Evolutionary conservation across 352 stramenopile species (phyloP).

Genomic region (Pythium phragmitis): DNA sequence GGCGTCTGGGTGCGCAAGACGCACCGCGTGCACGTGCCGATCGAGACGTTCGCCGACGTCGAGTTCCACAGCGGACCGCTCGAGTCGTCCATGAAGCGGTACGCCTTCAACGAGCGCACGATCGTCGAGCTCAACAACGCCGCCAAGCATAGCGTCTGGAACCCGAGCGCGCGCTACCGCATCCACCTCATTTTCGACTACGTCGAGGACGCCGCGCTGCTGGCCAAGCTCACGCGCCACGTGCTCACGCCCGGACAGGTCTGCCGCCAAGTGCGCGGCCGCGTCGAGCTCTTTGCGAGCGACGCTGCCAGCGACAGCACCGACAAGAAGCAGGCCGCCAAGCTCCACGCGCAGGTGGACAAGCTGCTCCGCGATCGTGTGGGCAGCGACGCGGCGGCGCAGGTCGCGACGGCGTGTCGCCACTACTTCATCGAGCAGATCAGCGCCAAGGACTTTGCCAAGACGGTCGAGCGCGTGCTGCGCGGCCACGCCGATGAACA

Average conservation of each 20-base stretch:
- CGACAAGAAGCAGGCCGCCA: slow-evolving; percentile 24
- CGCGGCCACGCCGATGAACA: slow-evolving; percentile 13
- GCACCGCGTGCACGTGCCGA: slow-evolving; percentile 93
- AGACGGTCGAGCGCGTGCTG: slow-evolving; percentile 24
- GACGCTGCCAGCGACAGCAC: slow-evolving; percentile 28
- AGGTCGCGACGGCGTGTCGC: slow-evolving; percentile 37
- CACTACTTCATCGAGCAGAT: slow-evolving; percentile 70
- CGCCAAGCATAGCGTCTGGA: slow-evolving; percentile 92
- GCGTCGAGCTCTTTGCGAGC: slow-evolving; percentile 41
- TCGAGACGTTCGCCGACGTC: slow-evolving; percentile 77
- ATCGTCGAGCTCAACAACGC: slow-evolving; percentile 98
- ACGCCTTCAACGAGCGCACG: slow-evolving; percentile 87
- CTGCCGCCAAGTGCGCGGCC: slow-evolving; percentile 53
- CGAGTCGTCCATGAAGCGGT: slow-evolving; percentile 53
- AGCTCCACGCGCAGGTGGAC: slow-evolving; percentile 35
- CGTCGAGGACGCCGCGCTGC: slow-evolving; percentile 51
- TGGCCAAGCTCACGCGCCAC: slow-evolving; percentile 24
- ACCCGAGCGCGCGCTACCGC: slow-evolving; percentile 75
- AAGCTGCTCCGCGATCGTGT: slow-evolving; percentile 26
- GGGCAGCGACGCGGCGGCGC: slow-evolving; percentile 19
- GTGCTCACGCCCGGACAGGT: slow-evolving; percentile 39
- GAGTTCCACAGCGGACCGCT: slow-evolving; percentile 69
- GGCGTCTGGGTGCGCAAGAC: slow-evolving; percentile 92
- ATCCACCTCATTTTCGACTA: slow-evolving; percentile 99
- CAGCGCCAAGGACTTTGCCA: slow-evolving; percentile 40